Percentiles rank a stretch among this genome's conserved stretches.
These are phyloP conservation scores for Cladosporium sp. DNA, from an alignment of 2,329 filamentous ascomycete genomes.

Conservation along the genomic window DNA sequence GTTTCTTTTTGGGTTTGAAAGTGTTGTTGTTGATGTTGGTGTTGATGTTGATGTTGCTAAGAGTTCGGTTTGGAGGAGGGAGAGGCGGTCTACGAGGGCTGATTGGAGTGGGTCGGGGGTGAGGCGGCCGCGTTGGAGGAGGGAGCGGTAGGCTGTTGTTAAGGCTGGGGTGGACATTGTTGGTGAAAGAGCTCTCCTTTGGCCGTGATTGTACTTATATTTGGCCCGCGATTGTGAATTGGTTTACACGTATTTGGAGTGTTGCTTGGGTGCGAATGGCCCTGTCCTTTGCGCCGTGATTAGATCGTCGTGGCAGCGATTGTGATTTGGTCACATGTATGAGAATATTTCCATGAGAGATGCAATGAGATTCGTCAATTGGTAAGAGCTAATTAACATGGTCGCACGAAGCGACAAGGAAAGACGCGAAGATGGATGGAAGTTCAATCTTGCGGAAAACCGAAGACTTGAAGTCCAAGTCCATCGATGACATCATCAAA, in stretches of 20 bases:
- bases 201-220: neutral
- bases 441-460: neutral
- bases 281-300: neutral
- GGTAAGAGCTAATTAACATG: neutral
- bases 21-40: neutral
- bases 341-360: neutral
- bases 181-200: neutral
- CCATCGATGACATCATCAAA: conserved; percentile 5
- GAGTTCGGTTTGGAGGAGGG: conserved; percentile 26
- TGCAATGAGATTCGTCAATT: neutral
- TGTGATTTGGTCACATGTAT: neutral
- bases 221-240: neutral
- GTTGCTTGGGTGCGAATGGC: neutral
- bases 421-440: neutral
- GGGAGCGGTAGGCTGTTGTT: conserved; percentile 27
- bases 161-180: conserved; percentile 22
- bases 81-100: conserved; percentile 27
- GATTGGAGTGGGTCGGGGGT: conserved; percentile 25
- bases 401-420: neutral
- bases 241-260: neutral
- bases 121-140: conserved; percentile 25
- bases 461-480: neutral
- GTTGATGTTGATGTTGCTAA: neutral
- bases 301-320: neutral
- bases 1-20: no score